A percentile compares a stretch with the other conserved stretches of the same genome.
These are phyloP conservation scores for Stagonosporopsis rhizophila DNA, from an alignment of 2,329 filamentous ascomycete genomes.

Conservation along the genomic window DNA sequence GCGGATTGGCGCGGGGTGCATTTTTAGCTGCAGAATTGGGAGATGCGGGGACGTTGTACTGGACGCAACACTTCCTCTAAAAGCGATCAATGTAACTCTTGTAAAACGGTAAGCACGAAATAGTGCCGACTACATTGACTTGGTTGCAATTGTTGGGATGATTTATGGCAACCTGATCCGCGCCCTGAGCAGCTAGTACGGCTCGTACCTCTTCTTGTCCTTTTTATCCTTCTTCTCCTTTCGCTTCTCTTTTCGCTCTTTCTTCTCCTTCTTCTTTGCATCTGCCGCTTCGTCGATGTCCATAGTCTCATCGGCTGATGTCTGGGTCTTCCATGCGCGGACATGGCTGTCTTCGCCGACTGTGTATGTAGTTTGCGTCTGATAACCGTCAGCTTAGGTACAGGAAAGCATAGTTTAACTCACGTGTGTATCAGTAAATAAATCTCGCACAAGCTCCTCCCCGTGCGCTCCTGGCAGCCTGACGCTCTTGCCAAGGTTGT, in stretches of 20 bases:
- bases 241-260: slow-evolving; percentile 41
- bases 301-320: slow-evolving; percentile 29
- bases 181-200: slow-evolving; percentile 36
- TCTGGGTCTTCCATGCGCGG: slow-evolving; percentile 50
- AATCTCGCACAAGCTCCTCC: slow-evolving; percentile 57
- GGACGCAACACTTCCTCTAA: not conserved
- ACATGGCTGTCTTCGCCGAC: slow-evolving; percentile 59
- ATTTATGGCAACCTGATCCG: not conserved
- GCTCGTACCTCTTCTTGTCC: slow-evolving; percentile 49
- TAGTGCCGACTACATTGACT: not conserved
- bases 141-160: not conserved
- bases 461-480: slow-evolving; percentile 54
- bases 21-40: slow-evolving; percentile 8
- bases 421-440: slow-evolving; percentile 51
- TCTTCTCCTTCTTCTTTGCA: slow-evolving; percentile 28
- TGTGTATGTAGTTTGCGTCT: slow-evolving; percentile 51
- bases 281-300: slow-evolving; percentile 35
- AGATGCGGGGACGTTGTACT: not conserved
- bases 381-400: slow-evolving; percentile 8
- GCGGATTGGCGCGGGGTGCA: slow-evolving; percentile 19
- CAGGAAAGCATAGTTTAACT: slow-evolving; percentile 8
- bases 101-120: not conserved
- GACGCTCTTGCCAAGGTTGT: slow-evolving; percentile 32
- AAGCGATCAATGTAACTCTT: not conserved
- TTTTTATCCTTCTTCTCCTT: slow-evolving; percentile 46